Evolutionary conservation across 73 alveolate species (phyloP).

Genomic region (Uronychia setigera): DNA sequence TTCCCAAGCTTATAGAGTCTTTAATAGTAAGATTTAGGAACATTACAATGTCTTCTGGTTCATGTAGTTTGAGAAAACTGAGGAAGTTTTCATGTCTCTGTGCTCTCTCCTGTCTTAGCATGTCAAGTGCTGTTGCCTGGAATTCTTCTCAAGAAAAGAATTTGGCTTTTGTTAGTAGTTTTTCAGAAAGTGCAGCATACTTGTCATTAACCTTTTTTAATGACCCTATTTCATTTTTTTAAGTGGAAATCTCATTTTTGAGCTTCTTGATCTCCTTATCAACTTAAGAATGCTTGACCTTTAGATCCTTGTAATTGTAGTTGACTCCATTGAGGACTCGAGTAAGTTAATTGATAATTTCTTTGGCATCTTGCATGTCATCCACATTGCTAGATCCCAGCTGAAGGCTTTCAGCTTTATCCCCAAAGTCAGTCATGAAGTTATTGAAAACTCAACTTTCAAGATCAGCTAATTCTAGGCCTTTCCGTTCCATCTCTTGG

Average conservation of each 20-base stretch:
- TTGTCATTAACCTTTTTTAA: not conserved
- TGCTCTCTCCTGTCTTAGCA: not conserved
- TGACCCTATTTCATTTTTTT: too few relatives aligned
- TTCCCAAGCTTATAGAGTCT: not conserved
- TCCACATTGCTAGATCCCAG: not conserved
- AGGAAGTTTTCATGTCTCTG: conserved; percentile 1
- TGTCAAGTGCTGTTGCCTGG: not conserved
- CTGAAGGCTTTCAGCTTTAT: not conserved
- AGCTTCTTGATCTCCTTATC: not conserved
- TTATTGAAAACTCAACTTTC: not conserved
- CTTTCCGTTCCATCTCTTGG: not conserved
- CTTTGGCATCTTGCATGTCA: not conserved
- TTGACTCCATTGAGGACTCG: not conserved
- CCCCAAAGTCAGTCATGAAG: not conserved
- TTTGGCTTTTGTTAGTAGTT: not conserved
- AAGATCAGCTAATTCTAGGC: not conserved
- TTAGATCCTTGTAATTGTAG: not conserved
- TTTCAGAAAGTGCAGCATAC: not conserved
- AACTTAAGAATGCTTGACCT: not conserved
- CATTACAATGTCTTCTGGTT: not conserved
- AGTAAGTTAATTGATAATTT: not conserved
- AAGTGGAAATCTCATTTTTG: not conserved
- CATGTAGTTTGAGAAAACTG: not conserved
- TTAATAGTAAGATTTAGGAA: not conserved
- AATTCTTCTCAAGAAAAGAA: not conserved